Evolutionary conservation across 1,284 basidiomycete genomes (phyloP).

Genomic region (Cryptococcus sp.): DNA sequence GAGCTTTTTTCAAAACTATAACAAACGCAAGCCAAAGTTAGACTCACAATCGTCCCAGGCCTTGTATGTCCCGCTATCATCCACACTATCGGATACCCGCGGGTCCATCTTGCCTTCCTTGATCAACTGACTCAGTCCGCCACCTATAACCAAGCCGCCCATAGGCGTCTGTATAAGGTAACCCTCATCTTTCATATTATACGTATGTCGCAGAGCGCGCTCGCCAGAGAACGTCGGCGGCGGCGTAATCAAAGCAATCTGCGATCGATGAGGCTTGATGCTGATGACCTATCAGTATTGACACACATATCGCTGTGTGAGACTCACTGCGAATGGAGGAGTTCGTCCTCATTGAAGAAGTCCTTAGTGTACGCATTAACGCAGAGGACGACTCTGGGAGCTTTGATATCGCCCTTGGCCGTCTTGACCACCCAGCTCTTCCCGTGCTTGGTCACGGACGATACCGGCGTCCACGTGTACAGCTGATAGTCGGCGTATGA

Average conservation of each 20-base stretch:
- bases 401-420: conserved; percentile 10
- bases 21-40: neutral
- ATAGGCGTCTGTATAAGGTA: conserved; percentile 25
- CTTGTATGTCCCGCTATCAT: neutral
- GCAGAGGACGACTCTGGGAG: conserved; percentile 19
- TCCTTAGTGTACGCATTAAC: conserved; percentile 26
- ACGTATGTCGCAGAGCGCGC: conserved; percentile 21
- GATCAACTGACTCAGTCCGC: conserved; percentile 14
- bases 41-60: neutral
- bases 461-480: conserved; percentile 20
- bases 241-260: conserved; percentile 31
- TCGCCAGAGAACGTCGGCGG: conserved; percentile 23
- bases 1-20: neutral
- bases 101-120: conserved; percentile 8
- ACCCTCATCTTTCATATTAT: conserved; percentile 25
- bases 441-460: neutral
- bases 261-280: neutral
- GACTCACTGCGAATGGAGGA: conserved; percentile 4
- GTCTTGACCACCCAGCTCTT: conserved; percentile 8
- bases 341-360: conserved; percentile 14
- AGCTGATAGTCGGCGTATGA: conserved; percentile 2
- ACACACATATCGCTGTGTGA: neutral
- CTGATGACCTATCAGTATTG: neutral
- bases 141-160: conserved; percentile 25
- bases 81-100: conserved; percentile 1